Evolutionary conservation across 2,329 filamentous ascomycete genomes (phyloP), one percentile per base, ranked within the genome.

Genomic region (Trichoderma koningii): DNA sequence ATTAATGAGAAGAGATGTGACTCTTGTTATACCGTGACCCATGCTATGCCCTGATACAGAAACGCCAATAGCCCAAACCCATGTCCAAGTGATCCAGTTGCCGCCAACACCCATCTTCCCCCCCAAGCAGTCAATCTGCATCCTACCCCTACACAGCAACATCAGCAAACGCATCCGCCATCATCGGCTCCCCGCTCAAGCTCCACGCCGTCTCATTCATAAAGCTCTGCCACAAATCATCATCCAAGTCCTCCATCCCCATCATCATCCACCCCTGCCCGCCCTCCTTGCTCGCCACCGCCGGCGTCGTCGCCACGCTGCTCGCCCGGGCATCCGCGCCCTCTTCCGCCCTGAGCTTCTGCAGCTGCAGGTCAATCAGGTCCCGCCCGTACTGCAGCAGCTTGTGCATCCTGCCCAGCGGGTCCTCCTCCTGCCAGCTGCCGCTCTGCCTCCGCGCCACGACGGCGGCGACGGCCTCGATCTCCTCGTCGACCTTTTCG

Each of bases 331-430:
- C 5, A 1, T 17, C 30, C 12, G 10, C 42, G n/a, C 68, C 67
- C 4, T 67, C 66, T 5, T 65, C 69, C 30, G 69, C 67, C 14
- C 69, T 69, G 2, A 71, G 66, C 15, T 69, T 68, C 34, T 73
- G 66, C 12, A 71, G 64, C 38, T 74, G 70, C 12, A 69, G 57
- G 21, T 70, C 71, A 9, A 76, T 72, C 23, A 76, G 64, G 26
- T 75, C 74, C 42, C 71, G 70, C 14, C 74, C 71, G 34, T 70
- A 72, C 64, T 68, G 71, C 7, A 77, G 70, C 50, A 77, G 69
- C n/a, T 71, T 69, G 21, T 73, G 63, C 30, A 78, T 68, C 42
- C 74, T 69, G 61, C 73, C 74, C 28, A 77, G 69, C 1, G 75
- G 76, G 44, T 78, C 76, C 26, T 75, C 71, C 53, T 52, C 66